Base-by-base conservation (phyloP, 352 stramenopile genomes). In the Phytophthora hybrid region DNA sequence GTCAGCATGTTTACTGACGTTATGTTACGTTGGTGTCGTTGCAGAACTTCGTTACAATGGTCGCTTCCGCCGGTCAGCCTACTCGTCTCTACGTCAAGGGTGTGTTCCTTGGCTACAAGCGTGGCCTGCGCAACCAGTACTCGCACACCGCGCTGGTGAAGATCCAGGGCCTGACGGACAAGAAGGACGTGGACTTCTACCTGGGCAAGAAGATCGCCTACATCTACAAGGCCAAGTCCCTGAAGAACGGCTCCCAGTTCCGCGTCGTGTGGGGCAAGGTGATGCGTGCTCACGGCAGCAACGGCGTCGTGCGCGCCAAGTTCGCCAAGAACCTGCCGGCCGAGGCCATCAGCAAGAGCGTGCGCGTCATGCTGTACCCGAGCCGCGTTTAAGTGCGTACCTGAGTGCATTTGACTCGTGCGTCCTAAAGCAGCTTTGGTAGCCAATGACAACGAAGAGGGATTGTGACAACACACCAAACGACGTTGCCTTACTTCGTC, bases 341-440 rank as follows among this genome's bases (percentile, higher is more conserved):
- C 62, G 89, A 95, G 76, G 92, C 97, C 74, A 99, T 99, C 79
- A 98, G 97, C 82, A 93, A 92, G 79, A 95, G 90, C 67, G 97
- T 99, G 61, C 93, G 98, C 80, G 95, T 99, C 79, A 99, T 99
- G 98, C 96, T 99, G 66, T 99, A 99, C 91, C 98, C 98, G 69
- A 99, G 92, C 81, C 93, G 92, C 81, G 97, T 99, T 74, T 99
- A 99, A 79, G 64, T 63, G 41, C 65, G 47, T 71, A 23, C 16
- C 34, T 69, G 44, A 39, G 65, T 52, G 32, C 62, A 52, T 74
- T 76, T 58, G 23, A 63, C 66, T 77, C 71, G 67, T 66, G 59
- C 56, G 67, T 76, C 47, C 21, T 64, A 57, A 68, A 63, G 62
- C 75, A 73, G 70, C 71, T 78, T 76, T 76, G 71, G 74, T 81